A percentile compares a stretch with the other conserved stretches of the same genome.
Evolutionary conservation across 1,284 basidiomycete genomes (phyloP).

Genomic region (Farysia itapuensis): DNA sequence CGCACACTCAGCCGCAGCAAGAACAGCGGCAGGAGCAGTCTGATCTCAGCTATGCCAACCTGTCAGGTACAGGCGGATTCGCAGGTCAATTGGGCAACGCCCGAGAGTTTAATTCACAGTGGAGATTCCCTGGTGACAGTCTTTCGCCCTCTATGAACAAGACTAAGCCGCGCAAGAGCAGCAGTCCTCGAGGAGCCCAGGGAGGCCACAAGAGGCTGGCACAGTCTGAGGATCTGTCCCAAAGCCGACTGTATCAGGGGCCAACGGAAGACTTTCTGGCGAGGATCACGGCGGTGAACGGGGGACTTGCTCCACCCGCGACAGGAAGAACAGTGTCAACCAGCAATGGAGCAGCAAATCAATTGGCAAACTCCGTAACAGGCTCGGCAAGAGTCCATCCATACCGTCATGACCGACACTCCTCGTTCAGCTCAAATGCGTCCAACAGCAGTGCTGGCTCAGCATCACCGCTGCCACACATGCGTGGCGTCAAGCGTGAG

Average conservation of each 20-base stretch:
- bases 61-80: background rate
- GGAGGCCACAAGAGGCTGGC: conserved; percentile 35
- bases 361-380: conserved; percentile 12
- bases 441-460: conserved; percentile 34
- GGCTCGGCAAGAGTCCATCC: conserved; percentile 24
- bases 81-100: conserved; percentile 8
- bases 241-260: conserved; percentile 32
- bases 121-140: conserved; percentile 22
- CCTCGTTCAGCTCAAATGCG: conserved; percentile 37
- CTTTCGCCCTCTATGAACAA: conserved; percentile 2
- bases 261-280: conserved; percentile 34
- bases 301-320: conserved; percentile 44
- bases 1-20: conserved; percentile 2
- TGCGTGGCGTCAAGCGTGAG: conserved; percentile 8
- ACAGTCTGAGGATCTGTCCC: conserved; percentile 45
- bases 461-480: conserved; percentile 17
- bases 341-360: conserved; percentile 1
- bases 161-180: conserved; percentile 21
- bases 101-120: conserved; percentile 26
- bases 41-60: too few species aligned
- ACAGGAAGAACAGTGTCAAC: conserved; percentile 21
- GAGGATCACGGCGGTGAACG: conserved; percentile 48
- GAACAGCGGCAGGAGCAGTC: conserved; percentile 5
- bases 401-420: conserved; percentile 40
- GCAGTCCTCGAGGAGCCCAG: conserved; percentile 12